phyloP scores from a whole-genome alignment of 148 eudicot species.

The Amaranthus hypochondriacus region DNA sequence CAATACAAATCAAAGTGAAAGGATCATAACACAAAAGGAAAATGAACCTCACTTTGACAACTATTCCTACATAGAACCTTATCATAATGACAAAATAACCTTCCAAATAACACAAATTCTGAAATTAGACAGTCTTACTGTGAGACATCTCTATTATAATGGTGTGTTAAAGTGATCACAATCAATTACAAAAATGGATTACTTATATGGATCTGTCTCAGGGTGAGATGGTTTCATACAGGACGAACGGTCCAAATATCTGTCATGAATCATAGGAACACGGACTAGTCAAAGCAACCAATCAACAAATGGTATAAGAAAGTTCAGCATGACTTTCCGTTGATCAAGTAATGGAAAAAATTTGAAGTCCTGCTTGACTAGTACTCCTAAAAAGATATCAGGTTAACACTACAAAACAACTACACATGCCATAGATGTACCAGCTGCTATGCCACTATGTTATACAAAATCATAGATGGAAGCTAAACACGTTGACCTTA shows the following conservation, averaged over 20 bases:
- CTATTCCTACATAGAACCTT: slow-evolving; percentile 1
- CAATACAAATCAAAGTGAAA: neutral
- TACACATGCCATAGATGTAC: slow-evolving; percentile 3
- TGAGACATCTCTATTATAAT: too few species aligned
- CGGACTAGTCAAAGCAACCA: slow-evolving; percentile 4
- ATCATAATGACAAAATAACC: slow-evolving; percentile 1
- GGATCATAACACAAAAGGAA: neutral
- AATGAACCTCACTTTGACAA: neutral
- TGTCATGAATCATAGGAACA: neutral
- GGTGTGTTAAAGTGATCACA: too few species aligned
- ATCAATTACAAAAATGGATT: too few species aligned
- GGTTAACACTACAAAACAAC: too few species aligned
- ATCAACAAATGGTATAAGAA: neutral
- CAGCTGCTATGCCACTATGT: slow-evolving; percentile 24
- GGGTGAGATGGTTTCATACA: too few species aligned
- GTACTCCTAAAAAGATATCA: neutral
- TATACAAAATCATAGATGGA: slow-evolving; percentile 18
- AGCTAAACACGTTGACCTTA: slow-evolving; percentile 29
- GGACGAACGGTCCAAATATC: neutral
- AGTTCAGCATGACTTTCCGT: slow-evolving; percentile 12
- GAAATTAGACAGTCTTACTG: too few species aligned
- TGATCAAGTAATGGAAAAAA: slow-evolving; percentile 9
- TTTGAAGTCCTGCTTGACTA: slow-evolving; percentile 3
- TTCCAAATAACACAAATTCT: neutral
- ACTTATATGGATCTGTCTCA: too few species aligned